Percentiles rank a stretch among this genome's conserved stretches.
These are phyloP conservation scores for Claviceps sp. DNA, from an alignment of 2,329 filamentous ascomycete genomes.

Conservation along the genomic window DNA sequence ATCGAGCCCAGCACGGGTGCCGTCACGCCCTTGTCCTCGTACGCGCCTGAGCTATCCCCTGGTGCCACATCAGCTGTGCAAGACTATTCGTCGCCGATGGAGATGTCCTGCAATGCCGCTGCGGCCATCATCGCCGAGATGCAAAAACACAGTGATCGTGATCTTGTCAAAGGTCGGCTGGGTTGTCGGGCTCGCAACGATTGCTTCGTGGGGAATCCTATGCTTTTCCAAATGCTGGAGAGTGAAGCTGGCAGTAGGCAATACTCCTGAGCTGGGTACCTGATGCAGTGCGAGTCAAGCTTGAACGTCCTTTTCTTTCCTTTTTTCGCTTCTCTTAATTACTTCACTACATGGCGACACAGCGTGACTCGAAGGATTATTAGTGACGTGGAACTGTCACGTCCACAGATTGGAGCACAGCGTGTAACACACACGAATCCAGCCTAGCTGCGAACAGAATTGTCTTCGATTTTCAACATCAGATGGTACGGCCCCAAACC, in stretches of 20 bases:
- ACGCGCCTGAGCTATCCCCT: slow-evolving; percentile 6
- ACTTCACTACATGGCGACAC: not conserved
- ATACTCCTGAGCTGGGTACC: slow-evolving; percentile 2
- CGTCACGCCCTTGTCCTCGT: slow-evolving; percentile 9
- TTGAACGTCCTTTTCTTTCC: not conserved
- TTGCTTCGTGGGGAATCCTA: slow-evolving; percentile 21
- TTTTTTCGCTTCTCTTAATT: not conserved
- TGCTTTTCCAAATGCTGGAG: slow-evolving; percentile 22
- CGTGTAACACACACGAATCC: not conserved
- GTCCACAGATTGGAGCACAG: not conserved
- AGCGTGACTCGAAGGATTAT: not conserved
- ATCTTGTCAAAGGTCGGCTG: slow-evolving; percentile 14
- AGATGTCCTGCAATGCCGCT: slow-evolving; percentile 22
- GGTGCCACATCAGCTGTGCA: slow-evolving; percentile 2
- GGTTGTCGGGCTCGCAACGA: slow-evolving; percentile 16
- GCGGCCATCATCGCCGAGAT: slow-evolving; percentile 26
- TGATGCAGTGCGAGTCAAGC: too few relatives aligned
- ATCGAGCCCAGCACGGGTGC: slow-evolving; percentile 11
- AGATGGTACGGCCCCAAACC: not conserved
- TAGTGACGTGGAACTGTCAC: not conserved
- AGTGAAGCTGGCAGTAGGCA: slow-evolving; percentile 1
- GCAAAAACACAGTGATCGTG: slow-evolving; percentile 19
- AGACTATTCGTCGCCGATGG: slow-evolving; percentile 15
- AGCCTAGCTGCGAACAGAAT: not conserved
- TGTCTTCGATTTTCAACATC: not conserved